phyloP scores from a whole-genome alignment of 768 basidiomycete genomes.

The Rhizopogon vesiculosus region DNA sequence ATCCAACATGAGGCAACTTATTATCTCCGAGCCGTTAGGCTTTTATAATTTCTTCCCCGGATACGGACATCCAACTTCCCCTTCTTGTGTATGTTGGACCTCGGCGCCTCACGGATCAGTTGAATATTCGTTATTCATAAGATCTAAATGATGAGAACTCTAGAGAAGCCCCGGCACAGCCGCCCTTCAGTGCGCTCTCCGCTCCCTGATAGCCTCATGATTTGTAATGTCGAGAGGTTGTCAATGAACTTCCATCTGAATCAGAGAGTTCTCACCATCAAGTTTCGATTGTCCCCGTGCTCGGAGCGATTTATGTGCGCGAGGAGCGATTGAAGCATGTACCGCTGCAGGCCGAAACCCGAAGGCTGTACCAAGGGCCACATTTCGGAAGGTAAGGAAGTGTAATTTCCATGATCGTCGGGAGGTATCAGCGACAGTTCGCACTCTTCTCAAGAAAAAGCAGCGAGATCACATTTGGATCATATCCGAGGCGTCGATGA shows the following conservation, averaged over 20 bases:
- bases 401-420: not conserved
- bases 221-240: not conserved
- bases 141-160: not conserved
- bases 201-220: not conserved
- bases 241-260: not conserved
- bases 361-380: not conserved
- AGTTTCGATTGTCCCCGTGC: not conserved
- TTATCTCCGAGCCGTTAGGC: slow-evolving; percentile 13
- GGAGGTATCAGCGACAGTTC: not conserved
- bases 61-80: slow-evolving; percentile 10
- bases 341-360: not conserved
- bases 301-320: not conserved
- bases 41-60: slow-evolving; percentile 18
- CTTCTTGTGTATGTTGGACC: not conserved
- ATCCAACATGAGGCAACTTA: not conserved
- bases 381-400: not conserved
- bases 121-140: not conserved
- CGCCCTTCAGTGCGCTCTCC: not conserved
- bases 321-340: not conserved
- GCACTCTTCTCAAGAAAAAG: not conserved
- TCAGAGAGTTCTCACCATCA: not conserved
- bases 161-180: not conserved
- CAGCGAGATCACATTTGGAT: not conserved
- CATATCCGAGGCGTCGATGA: not conserved
- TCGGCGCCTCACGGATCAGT: not conserved